phyloP scores from a whole-genome alignment of 805 yeast species.

The Starmera amethionina region DNA sequence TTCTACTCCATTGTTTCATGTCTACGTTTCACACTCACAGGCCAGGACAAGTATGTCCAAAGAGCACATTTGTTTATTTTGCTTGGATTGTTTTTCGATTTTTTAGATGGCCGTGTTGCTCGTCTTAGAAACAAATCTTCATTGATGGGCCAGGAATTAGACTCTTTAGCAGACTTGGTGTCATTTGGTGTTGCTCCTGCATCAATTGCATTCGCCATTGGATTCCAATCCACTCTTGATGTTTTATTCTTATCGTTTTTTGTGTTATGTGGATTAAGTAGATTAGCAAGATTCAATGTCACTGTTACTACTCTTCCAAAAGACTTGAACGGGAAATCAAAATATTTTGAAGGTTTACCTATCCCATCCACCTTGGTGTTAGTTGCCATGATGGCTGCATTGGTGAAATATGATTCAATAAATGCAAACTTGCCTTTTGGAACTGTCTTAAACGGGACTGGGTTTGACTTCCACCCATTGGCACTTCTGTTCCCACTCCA shows the following conservation, averaged over 20 bases:
- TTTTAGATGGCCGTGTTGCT: constrained; percentile 96
- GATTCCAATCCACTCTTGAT: constrained; percentile 78
- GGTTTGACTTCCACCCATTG: constrained; percentile 68
- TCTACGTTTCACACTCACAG: constrained; percentile 67
- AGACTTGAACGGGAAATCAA: constrained; percentile 76
- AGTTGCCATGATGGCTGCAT: constrained; percentile 62
- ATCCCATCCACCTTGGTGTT: constrained; percentile 80
- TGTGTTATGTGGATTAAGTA: constrained; percentile 86
- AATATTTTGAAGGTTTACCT: constrained; percentile 93
- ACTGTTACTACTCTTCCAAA: constrained; percentile 90
- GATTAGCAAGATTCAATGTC: constrained; percentile 92
- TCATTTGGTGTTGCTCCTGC: constrained; percentile 97
- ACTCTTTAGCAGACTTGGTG: constrained; percentile 89
- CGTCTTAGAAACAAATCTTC: constrained; percentile 86
- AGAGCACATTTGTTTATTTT: constrained; percentile 84
- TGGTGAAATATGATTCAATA: constrained; percentile 44
- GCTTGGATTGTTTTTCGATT: constrained; percentile 91
- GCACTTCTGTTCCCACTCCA: constrained; percentile 56
- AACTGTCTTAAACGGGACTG: constrained; percentile 38
- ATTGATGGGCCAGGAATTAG: constrained; percentile 95
- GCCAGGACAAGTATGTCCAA: constrained; percentile 60
- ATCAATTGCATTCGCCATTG: constrained; percentile 82
- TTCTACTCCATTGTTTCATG: constrained; percentile 85
- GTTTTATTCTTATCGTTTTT: constrained; percentile 68
- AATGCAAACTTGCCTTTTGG: constrained; percentile 60